phyloP scores from a whole-genome alignment of 371 early-diverging fungal genomes.

The Apophysomyces ossiformis region DNA sequence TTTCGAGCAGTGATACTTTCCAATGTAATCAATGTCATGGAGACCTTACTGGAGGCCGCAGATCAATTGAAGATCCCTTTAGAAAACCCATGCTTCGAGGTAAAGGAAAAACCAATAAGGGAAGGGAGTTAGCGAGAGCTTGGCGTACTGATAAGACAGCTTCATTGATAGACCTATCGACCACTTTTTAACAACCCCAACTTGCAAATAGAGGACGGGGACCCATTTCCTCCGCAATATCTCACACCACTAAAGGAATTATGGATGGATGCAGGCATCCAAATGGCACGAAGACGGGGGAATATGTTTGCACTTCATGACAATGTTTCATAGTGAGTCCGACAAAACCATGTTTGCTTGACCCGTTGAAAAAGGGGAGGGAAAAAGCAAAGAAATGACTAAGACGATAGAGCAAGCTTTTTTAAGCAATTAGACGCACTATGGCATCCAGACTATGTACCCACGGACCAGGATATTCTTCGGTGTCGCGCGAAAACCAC shows the following conservation, averaged over 20 bases:
- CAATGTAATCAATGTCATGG: constrained; percentile 85
- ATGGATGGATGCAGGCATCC: constrained; percentile 75
- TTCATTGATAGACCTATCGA: constrained; percentile 51
- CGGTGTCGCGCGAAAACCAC: constrained; percentile 80
- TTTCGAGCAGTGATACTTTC: constrained; percentile 83
- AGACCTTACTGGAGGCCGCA: constrained; percentile 84
- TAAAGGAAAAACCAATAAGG: constrained; percentile 56
- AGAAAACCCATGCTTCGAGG: constrained; percentile 51
- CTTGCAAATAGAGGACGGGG: not conserved
- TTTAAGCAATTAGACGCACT: constrained; percentile 82
- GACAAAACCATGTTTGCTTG: not conserved
- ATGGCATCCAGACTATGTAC: constrained; percentile 64
- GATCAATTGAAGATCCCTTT: constrained; percentile 43
- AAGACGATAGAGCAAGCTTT: constrained; percentile 47
- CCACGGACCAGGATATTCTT: constrained; percentile 83
- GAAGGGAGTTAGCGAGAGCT: constrained; percentile 70
- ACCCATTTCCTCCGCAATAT: constrained; percentile 14
- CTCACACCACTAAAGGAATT: constrained; percentile 33
- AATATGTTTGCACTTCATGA: constrained; percentile 86
- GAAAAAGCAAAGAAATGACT: not conserved
- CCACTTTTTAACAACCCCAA: constrained; percentile 22
- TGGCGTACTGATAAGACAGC: no score
- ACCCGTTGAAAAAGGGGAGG: not conserved
- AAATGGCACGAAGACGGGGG: constrained; percentile 62
- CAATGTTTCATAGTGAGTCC: constrained; percentile 69